A percentile compares a stretch with the other conserved stretches of the same genome.
These are phyloP conservation scores for Annulohypoxylon stygium DNA, from an alignment of 495 filamentous ascomycete species.

Conservation along the genomic window DNA sequence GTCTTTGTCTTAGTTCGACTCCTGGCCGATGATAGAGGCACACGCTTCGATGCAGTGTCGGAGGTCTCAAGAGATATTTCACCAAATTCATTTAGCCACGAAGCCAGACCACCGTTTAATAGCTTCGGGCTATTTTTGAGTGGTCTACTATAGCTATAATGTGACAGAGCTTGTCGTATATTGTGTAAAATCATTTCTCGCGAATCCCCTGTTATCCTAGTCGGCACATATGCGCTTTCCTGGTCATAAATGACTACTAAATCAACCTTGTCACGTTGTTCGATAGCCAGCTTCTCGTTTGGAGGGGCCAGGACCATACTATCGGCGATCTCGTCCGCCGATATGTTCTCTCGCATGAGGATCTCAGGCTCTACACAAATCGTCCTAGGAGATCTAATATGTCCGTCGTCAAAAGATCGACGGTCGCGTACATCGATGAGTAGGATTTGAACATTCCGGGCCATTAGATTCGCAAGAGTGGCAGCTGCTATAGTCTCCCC, in stretches of 20 bases:
- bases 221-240: slow-evolving; percentile 63
- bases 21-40: slow-evolving; percentile 32
- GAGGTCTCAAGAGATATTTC: slow-evolving; percentile 68
- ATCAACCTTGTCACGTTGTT: slow-evolving; percentile 82
- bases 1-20: slow-evolving; percentile 37
- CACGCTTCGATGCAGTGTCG: slow-evolving; percentile 42
- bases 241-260: slow-evolving; percentile 93
- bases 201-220: slow-evolving; percentile 56
- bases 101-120: slow-evolving; percentile 82
- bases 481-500: slow-evolving; percentile 74
- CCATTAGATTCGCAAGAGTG: slow-evolving; percentile 74
- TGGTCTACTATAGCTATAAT: slow-evolving; percentile 80
- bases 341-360: slow-evolving; percentile 77
- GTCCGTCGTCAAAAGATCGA: slow-evolving; percentile 85
- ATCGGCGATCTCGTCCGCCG: slow-evolving; percentile 86
- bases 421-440: slow-evolving; percentile 89
- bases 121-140: slow-evolving; percentile 79
- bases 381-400: slow-evolving; percentile 83
- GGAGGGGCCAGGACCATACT: slow-evolving; percentile 84
- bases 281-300: slow-evolving; percentile 77
- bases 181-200: slow-evolving; percentile 72
- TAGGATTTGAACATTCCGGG: slow-evolving; percentile 70
- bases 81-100: slow-evolving; percentile 86
- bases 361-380: slow-evolving; percentile 93
- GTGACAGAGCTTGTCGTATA: slow-evolving; percentile 81